Conservation (phyloP, 768 basidiomycete species). For the Inosperma sp. region DNA sequence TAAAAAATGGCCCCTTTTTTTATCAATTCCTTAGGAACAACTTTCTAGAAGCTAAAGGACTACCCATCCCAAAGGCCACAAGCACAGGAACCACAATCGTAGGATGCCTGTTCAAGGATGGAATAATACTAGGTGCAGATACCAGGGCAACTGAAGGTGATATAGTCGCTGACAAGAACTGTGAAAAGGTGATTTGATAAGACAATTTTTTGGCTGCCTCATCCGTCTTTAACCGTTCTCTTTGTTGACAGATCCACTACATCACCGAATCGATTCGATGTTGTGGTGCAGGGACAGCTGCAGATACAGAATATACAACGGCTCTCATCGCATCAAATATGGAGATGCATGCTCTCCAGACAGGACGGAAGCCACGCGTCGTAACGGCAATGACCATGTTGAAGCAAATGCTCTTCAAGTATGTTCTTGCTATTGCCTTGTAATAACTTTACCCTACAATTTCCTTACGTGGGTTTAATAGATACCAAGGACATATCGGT, state of each 20-base stretch:
- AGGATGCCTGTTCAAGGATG: constrained; percentile 88
- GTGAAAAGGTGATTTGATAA: constrained; percentile 76
- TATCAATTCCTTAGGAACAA: constrained; percentile 50
- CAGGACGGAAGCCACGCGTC: constrained; percentile 87
- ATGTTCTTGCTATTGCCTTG: constrained; percentile 16
- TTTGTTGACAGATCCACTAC: constrained; percentile 77
- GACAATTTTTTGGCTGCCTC: not conserved
- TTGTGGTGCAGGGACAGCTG: constrained; percentile 99
- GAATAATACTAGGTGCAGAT: constrained; percentile 93
- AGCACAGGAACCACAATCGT: constrained; percentile 98
- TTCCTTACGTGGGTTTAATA: constrained; percentile 25
- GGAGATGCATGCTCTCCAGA: constrained; percentile 85
- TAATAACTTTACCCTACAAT: not conserved
- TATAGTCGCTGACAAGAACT: constrained; percentile 99
- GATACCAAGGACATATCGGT: constrained; percentile 90
- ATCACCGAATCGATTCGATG: constrained; percentile 94
- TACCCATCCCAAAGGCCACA: constrained; percentile 76
- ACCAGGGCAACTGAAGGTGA: constrained; percentile 92
- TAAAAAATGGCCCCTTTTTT: not conserved
- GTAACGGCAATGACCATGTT: constrained; percentile 99
- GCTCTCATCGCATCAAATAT: constrained; percentile 95
- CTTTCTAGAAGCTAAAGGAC: constrained; percentile 64
- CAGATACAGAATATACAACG: constrained; percentile 94
- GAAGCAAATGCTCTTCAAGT: constrained; percentile 93
- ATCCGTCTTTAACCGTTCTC: not conserved